phyloP scores from a whole-genome alignment of 1,284 basidiomycete species.

The Schizophyllum commune region DNA sequence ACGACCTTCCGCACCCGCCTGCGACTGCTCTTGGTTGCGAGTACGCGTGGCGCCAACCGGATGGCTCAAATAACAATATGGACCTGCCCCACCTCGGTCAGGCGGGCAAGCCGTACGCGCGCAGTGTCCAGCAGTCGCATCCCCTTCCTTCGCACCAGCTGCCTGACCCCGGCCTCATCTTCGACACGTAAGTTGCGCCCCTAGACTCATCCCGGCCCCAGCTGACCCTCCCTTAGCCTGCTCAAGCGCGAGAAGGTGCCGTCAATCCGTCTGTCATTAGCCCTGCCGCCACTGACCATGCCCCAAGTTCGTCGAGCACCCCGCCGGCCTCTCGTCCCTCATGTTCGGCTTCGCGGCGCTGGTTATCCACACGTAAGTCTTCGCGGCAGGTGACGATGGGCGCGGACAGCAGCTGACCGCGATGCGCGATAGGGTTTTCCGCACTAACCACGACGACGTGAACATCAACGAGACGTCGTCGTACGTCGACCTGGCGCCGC shows the following conservation, averaged over 20 bases:
- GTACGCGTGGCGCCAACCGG: constrained; percentile 61
- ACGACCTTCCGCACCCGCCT: constrained; percentile 72
- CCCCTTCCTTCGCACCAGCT: constrained; percentile 58
- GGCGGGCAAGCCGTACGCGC: constrained; percentile 67
- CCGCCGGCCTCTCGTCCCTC: constrained; percentile 67
- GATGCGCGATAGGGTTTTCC: constrained; percentile 48
- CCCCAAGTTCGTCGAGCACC: constrained; percentile 62
- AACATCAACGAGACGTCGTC: constrained; percentile 81
- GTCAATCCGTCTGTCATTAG: neutral
- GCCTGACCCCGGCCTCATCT: constrained; percentile 72
- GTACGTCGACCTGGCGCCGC: constrained; percentile 77
- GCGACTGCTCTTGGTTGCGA: constrained; percentile 53
- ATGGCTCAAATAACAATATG: constrained; percentile 71
- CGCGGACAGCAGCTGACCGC: neutral
- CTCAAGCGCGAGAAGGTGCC: constrained; percentile 50
- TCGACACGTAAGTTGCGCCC: constrained; percentile 47
- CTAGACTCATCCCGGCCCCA: neutral
- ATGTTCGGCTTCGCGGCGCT: constrained; percentile 81
- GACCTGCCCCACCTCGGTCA: constrained; percentile 64
- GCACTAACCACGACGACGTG: constrained; percentile 56
- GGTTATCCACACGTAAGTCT: constrained; percentile 50
- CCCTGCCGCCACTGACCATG: constrained; percentile 1
- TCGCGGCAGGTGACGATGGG: neutral
- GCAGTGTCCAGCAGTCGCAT: constrained; percentile 68
- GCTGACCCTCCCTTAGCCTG: constrained; percentile 22